Conservation (phyloP, 768 basidiomycete genomes). For the Naganishia randhawae region DNA sequence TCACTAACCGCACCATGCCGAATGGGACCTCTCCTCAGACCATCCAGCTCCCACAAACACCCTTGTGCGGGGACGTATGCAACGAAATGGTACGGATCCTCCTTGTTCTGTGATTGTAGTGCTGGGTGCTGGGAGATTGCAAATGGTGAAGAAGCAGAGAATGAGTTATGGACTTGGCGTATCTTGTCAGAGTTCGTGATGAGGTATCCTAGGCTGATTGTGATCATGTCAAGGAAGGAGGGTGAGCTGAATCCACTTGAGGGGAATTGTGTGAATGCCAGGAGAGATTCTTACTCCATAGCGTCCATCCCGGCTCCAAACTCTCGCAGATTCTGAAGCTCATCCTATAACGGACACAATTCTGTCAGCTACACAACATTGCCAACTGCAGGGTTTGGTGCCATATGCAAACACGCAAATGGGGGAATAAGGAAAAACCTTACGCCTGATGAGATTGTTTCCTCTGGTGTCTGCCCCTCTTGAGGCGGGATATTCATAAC, state of each 20-base stretch:
- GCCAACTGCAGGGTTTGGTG: no score
- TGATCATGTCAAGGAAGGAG: background rate
- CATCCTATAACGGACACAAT: conserved; percentile 55
- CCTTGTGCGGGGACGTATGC: conserved; percentile 84
- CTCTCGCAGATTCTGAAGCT: conserved; percentile 67
- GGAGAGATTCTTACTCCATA: conserved; percentile 48
- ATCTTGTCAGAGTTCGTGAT: conserved; percentile 51
- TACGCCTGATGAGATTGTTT: conserved; percentile 45
- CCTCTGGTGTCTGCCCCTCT: conserved; percentile 31
- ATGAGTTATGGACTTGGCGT: conserved; percentile 74
- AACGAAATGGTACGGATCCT: conserved; percentile 95
- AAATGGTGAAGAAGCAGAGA: conserved; percentile 84
- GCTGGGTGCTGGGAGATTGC: conserved; percentile 70
- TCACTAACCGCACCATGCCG: conserved; percentile 68
- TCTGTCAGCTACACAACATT: no score
- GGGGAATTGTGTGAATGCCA: background rate
- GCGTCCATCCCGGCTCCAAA: conserved; percentile 86
- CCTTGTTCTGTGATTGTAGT: conserved; percentile 58
- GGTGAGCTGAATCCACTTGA: background rate
- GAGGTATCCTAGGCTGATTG: conserved; percentile 46
- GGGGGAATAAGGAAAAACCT: no score
- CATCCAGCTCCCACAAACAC: conserved; percentile 86
- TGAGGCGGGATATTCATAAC: conserved; percentile 48
- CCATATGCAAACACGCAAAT: no score
- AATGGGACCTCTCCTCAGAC: conserved; percentile 73